Evolutionary conservation across 176 grass and related monocot species (phyloP).

Genomic region (Oryza punctata): DNA sequence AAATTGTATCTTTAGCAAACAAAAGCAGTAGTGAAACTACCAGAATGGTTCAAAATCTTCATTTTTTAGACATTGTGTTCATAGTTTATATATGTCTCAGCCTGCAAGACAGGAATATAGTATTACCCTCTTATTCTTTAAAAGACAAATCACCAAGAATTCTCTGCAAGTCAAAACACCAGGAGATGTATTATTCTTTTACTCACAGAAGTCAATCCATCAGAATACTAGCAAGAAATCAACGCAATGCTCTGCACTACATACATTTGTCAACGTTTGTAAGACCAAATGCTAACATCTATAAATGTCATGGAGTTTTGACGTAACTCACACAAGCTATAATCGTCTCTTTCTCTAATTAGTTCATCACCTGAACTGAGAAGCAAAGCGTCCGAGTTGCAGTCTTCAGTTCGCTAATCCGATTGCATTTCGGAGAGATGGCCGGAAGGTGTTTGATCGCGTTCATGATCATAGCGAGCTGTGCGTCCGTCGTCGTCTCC

Average conservation of each 20-base stretch:
- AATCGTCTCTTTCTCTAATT: background rate
- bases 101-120: too few species aligned
- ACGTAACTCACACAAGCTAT: constrained; percentile 25
- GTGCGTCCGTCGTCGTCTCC: constrained; percentile 20
- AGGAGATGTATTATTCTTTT: too few species aligned
- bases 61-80: too few species aligned
- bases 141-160: too few species aligned
- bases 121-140: too few species aligned
- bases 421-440: constrained; percentile 12
- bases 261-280: constrained; percentile 49
- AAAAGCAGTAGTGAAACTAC: too few species aligned
- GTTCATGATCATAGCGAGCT: constrained; percentile 6
- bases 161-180: too few species aligned
- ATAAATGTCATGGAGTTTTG: constrained; percentile 33
- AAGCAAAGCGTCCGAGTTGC: background rate
- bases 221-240: background rate
- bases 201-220: too few species aligned
- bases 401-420: background rate
- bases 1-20: too few species aligned
- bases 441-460: background rate
- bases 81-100: too few species aligned
- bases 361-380: background rate
- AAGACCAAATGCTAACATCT: constrained; percentile 23
- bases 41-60: too few species aligned
- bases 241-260: background rate